Percentiles rank a stretch among this genome's conserved stretches.
Conservation (phyloP, 257 asterid genomes). For the Craterostigma plantagineum region DNA sequence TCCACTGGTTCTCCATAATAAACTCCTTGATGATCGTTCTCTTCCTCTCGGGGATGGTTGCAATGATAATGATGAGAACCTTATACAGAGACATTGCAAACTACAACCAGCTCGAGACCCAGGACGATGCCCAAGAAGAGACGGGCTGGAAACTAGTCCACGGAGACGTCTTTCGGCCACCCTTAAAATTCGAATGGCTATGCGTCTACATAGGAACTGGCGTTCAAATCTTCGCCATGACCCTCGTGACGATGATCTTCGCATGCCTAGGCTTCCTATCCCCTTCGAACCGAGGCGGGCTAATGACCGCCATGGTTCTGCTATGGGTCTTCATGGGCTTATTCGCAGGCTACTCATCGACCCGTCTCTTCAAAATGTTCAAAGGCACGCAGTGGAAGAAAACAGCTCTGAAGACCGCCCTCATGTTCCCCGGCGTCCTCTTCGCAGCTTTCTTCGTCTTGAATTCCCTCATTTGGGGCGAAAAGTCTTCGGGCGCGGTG, state of each 20-base stretch:
- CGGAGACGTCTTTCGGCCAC: slow-evolving; percentile 36
- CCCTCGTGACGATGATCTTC: slow-evolving; percentile 76
- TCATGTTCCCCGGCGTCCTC: slow-evolving; percentile 79
- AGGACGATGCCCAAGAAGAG: slow-evolving; percentile 90
- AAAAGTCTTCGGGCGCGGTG: slow-evolving; percentile 77
- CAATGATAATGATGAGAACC: slow-evolving; percentile 96
- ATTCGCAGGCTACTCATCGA: slow-evolving; percentile 68
- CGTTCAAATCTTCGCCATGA: slow-evolving; percentile 62
- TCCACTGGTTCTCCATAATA: slow-evolving; percentile 89
- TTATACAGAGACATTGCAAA: slow-evolving; percentile 74
- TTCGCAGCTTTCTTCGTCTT: slow-evolving; percentile 52
- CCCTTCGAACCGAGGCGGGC: slow-evolving; percentile 83
- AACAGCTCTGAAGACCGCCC: slow-evolving; percentile 65
- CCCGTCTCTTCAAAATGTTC: slow-evolving; percentile 69
- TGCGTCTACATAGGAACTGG: slow-evolving; percentile 84
- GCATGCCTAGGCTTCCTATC: slow-evolving; percentile 77
- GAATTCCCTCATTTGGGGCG: slow-evolving; percentile 75
- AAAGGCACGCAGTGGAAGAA: slow-evolving; percentile 78
- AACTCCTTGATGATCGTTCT: slow-evolving; percentile 87
- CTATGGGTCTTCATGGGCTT: slow-evolving; percentile 90
- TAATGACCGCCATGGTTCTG: slow-evolving; percentile 88
- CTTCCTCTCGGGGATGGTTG: slow-evolving; percentile 90
- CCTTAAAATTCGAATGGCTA: slow-evolving; percentile 47
- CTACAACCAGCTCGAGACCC: slow-evolving; percentile 77
- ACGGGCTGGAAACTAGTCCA: slow-evolving; percentile 47